Percentiles rank a stretch among this genome's conserved stretches.
Conservation (phyloP, 805 yeast genomes). For the Hanseniaspora thailandica region DNA sequence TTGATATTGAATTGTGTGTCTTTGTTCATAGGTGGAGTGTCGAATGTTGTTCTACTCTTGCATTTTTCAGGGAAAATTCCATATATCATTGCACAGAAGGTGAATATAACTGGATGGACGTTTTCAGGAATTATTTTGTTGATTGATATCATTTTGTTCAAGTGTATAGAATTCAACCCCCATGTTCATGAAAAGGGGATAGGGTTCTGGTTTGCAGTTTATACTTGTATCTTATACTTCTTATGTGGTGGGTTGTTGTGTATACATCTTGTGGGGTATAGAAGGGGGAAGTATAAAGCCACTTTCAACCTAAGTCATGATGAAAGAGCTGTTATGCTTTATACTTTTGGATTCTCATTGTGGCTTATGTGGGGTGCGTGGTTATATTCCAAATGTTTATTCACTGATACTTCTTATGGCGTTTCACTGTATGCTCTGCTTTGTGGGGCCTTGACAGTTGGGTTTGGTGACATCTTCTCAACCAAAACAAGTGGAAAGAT, state of each 20-base stretch:
- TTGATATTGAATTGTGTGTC: conserved; percentile 51
- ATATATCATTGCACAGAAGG: conserved; percentile 49
- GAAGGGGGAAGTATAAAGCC: conserved; percentile 51
- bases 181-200: conserved; percentile 31
- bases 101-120: conserved; percentile 56
- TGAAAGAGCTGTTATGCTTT: conserved; percentile 65
- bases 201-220: conserved; percentile 70
- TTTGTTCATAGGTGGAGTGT: conserved; percentile 50
- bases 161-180: conserved; percentile 19
- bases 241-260: conserved; percentile 41
- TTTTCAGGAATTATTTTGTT: conserved; percentile 45
- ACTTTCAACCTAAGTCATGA: conserved; percentile 51
- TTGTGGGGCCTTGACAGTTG: conserved; percentile 67
- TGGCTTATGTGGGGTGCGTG: conserved; percentile 70
- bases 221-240: conserved; percentile 53
- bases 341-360: conserved; percentile 48
- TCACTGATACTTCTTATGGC: conserved; percentile 40
- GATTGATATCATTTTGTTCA: conserved; percentile 28
- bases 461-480: conserved; percentile 67
- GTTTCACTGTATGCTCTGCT: conserved; percentile 61
- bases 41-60: conserved; percentile 57
- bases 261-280: conserved; percentile 53
- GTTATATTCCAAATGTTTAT: conserved; percentile 36
- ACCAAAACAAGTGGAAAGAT: conserved; percentile 41
- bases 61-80: conserved; percentile 52